Percentiles rank a stretch among this genome's conserved stretches.
These are phyloP conservation scores for Fragaria nilgerrensis DNA, from an alignment of 306 rosid species.

Conservation along the genomic window DNA sequence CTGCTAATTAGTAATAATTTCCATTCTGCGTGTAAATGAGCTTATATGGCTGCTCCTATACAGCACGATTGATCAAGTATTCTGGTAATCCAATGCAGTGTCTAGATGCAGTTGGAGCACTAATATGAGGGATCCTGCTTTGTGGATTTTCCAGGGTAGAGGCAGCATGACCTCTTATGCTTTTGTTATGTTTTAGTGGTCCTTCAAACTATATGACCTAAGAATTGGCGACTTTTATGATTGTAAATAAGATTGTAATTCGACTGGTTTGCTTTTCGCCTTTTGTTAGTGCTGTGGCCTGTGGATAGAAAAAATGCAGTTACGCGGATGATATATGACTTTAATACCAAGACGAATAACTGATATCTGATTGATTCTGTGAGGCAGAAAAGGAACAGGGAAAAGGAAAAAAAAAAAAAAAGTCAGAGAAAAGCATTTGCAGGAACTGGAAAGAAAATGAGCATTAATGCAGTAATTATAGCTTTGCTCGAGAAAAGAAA, in stretches of 20 bases:
- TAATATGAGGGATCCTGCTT: slow-evolving; percentile 10
- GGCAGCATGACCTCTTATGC: slow-evolving; percentile 4
- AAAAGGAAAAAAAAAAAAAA: too few species aligned
- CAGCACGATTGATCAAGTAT: slow-evolving; percentile 6
- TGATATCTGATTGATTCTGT: background rate
- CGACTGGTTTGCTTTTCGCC: background rate
- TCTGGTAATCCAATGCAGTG: slow-evolving; percentile 34
- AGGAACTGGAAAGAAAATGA: too few species aligned
- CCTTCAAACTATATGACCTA: background rate
- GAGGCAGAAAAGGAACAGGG: background rate
- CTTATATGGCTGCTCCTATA: background rate
- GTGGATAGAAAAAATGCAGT: background rate
- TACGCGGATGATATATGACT: background rate
- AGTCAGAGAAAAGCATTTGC: too few species aligned
- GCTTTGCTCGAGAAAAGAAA: too few species aligned
- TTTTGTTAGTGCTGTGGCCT: background rate
- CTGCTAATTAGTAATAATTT: slow-evolving; percentile 27
- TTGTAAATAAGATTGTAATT: background rate
- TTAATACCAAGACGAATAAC: background rate
- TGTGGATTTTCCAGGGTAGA: slow-evolving; percentile 8
- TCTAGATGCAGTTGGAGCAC: background rate
- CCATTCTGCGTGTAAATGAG: background rate
- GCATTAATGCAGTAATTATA: too few species aligned
- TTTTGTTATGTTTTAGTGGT: background rate
- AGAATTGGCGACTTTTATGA: slow-evolving; percentile 1